Base-by-base conservation (phyloP, 441 rosid species). In the Pelargonium citronellum region DNA sequence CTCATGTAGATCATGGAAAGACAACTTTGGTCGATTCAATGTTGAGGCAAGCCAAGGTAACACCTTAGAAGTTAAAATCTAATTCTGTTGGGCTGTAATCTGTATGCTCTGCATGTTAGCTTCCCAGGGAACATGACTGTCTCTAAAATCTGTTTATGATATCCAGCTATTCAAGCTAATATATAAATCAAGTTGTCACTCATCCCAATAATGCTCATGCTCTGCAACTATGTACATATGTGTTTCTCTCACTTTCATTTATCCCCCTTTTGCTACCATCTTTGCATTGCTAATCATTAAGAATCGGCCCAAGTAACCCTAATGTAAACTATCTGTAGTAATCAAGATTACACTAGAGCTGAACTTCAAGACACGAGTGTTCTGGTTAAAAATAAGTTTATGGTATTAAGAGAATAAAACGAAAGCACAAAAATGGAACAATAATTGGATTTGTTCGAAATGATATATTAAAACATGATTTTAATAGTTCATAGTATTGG, bases 1-100 rank as follows among this genome's bases (percentile, higher is more conserved):
- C 99, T 53, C 99, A 91, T 73, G 99, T 94, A 58, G 99, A 94
- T 82, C 99, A 94, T 71, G 99, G 97, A 7, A 94, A 94, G 84
- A 94, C 99, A 1, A 94, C 99, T 77, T 77, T 94, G 85, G 97
- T 94, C 67, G 99, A 94, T 79, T 83, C 99, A 27, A 91, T 94
- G 99, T 83, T 94, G 72, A 86, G 74, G 83, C 99, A 94, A 81
- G 84, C 99, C 27, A 91, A 92, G 96, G 99, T 90, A 79, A 80
- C 24, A 30, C 5, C n/a, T 49, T 0, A 22, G 34, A 27, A 67
- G 34, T 46, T 66, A 57, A 27, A 7, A 5, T 4, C 67, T 1
- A 30, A 20, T 58, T 19, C 17, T 58, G 4, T 27, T 19, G 19
- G 27, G 63, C 11, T 57, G 10, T 17, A 17, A 34, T 34, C 39